Percentiles rank a stretch among this genome's conserved stretches.
Evolutionary conservation across 1,284 basidiomycete genomes (phyloP).

Genomic region (Trichosporon ovoides): DNA sequence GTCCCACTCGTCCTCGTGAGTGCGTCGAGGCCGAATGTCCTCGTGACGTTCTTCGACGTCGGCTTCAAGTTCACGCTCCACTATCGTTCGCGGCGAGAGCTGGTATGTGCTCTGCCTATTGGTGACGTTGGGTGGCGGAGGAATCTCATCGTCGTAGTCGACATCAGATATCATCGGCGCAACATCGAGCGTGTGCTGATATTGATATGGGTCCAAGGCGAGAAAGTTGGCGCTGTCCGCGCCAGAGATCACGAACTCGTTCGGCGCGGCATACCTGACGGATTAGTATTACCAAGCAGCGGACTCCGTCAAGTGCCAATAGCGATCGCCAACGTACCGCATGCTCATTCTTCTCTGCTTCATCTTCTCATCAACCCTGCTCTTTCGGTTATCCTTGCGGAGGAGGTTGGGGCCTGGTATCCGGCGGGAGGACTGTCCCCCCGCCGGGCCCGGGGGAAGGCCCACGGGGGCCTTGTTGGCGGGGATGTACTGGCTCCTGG

Average conservation of each 20-base stretch:
- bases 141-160: conserved; percentile 10
- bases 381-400: conserved; percentile 51
- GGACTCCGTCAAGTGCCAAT: neutral
- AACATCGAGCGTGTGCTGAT: conserved; percentile 25
- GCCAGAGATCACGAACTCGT: neutral
- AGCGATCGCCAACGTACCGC: conserved; percentile 59
- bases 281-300: neutral
- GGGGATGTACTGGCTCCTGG: conserved; percentile 20
- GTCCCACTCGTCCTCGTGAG: conserved; percentile 51
- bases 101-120: neutral
- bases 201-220: conserved; percentile 28
- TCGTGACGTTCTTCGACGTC: conserved; percentile 25
- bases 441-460: neutral
- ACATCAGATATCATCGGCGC: conserved; percentile 17
- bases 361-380: conserved; percentile 83
- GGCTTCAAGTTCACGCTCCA: conserved; percentile 17
- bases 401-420: conserved; percentile 9
- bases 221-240: conserved; percentile 23
- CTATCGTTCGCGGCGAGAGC: conserved; percentile 5
- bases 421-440: conserved; percentile 9
- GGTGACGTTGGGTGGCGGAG: neutral
- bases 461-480: conserved; percentile 3
- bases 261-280: conserved; percentile 43
- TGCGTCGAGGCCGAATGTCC: conserved; percentile 29
- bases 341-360: conserved; percentile 80